Percentiles rank a stretch among this genome's conserved stretches.
Evolutionary conservation across 306 rosid species (phyloP).

Genomic region (Vigna nakashimae): DNA sequence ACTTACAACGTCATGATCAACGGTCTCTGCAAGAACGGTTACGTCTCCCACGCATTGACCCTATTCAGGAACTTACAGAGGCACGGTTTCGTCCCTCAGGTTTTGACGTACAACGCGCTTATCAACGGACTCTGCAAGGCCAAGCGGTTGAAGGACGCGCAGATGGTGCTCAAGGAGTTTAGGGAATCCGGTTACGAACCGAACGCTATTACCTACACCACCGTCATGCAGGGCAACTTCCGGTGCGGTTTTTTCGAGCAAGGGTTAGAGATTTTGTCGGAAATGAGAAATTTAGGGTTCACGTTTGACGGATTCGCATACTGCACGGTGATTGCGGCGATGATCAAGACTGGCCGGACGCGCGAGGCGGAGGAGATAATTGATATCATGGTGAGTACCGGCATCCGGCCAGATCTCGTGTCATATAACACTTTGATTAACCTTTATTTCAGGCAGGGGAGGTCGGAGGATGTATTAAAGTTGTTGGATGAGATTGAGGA

Average conservation of each 20-base stretch:
- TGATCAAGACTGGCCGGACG: slow-evolving; percentile 67
- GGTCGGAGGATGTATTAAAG: slow-evolving; percentile 64
- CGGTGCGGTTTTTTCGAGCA: slow-evolving; percentile 51
- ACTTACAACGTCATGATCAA: slow-evolving; percentile 74
- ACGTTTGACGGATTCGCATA: slow-evolving; percentile 75
- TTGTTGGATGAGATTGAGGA: slow-evolving; percentile 70
- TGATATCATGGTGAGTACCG: slow-evolving; percentile 56
- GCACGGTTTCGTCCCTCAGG: slow-evolving; percentile 67
- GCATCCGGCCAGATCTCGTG: slow-evolving; percentile 67
- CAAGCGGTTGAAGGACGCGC: slow-evolving; percentile 54
- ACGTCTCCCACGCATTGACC: slow-evolving; percentile 61
- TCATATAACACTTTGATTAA: slow-evolving; percentile 69
- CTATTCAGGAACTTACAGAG: slow-evolving; percentile 68
- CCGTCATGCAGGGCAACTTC: slow-evolving; percentile 76
- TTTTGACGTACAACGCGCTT: slow-evolving; percentile 72
- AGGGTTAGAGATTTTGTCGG: slow-evolving; percentile 69
- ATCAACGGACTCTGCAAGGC: slow-evolving; percentile 80
- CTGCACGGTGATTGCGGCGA: slow-evolving; percentile 74
- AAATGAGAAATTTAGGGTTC: slow-evolving; percentile 70
- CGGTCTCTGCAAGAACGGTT: slow-evolving; percentile 73
- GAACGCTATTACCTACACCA: slow-evolving; percentile 69
- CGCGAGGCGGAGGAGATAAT: slow-evolving; percentile 63
- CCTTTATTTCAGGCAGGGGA: slow-evolving; percentile 69
- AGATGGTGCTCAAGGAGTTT: slow-evolving; percentile 60
- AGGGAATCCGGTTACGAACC: slow-evolving; percentile 62